Evolutionary conservation across 768 basidiomycete genomes (phyloP), one percentile per base, ranked within the genome.

Genomic region (Tricholomella constricta): DNA sequence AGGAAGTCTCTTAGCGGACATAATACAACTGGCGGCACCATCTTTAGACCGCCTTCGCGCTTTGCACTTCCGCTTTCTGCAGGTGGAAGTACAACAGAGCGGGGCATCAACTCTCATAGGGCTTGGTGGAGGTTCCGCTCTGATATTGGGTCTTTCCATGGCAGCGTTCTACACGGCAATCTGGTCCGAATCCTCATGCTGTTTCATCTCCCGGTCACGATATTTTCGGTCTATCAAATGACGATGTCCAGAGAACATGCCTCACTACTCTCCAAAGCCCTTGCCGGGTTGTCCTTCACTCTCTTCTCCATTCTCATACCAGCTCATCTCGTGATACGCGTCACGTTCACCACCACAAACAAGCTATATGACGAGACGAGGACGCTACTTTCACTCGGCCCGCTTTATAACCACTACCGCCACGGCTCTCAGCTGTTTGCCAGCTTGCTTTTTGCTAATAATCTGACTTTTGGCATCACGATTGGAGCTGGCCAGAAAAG

Each of bases 341-440:
- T 99, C 23, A 82, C 84, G 15, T 76, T 84, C 55, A 94, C 90
- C 0, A 83, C 88, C 14, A 91, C 90, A 22, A 88, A 85, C 66
- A 96, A 97, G 65, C 78, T 98, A 5, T 98, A 98, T 67, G 94
- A 96, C 58, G 94, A 96, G 69, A 95, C 93, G 1, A 82, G 91
- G 58, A 97, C 95, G 0, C 77, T 98, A 15, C 86, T 99, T 17
- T 82, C 87, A 3, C 79, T 94, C 17, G 96, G 97, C 12, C 91
- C 94, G 25, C 78, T 98, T 50, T 99, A 99, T 72, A 97, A 95
- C 69, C 89, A 94, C 61, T 98, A 94, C 68, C 83, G 91, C 15
- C 90, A 91, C 62, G 89, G 91, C 14, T 93, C 91, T 17, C 92
- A 95, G 65, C 78, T 94, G 55, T 99, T 96, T 69, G 87, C 91